Evolutionary conservation across 164 flowering plant genomes (phyloP).

Genomic region (Vitis cinerea): DNA sequence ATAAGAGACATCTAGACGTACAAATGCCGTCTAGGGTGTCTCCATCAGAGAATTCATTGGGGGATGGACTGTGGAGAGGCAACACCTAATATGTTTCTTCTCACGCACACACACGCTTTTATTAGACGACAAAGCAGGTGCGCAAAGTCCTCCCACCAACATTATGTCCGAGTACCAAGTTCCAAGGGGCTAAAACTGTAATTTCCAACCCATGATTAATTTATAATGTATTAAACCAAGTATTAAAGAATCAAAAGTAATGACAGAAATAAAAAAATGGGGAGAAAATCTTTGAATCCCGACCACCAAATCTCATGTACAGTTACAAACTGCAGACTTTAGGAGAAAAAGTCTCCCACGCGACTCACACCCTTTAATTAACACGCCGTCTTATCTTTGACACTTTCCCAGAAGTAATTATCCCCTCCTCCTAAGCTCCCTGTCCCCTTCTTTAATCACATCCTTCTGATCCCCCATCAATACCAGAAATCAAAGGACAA

Average conservation of each 20-base stretch:
- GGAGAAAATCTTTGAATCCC: slow-evolving; percentile 29
- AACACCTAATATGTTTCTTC: no score
- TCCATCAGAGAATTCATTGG: no score
- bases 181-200: not conserved
- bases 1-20: no score
- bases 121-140: no score
- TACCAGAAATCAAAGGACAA: not conserved
- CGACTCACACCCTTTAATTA: slow-evolving; percentile 16
- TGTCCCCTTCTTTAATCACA: not conserved
- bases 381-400: slow-evolving; percentile 15
- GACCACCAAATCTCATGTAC: slow-evolving; percentile 37
- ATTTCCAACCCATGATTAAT: not conserved
- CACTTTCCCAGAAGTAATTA: not conserved
- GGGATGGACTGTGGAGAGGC: no score
- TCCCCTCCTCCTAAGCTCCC: not conserved
- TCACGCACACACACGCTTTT: no score
- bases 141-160: no score
- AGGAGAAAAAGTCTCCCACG: slow-evolving; percentile 24
- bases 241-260: not conserved
- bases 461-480: not conserved
- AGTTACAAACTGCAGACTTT: slow-evolving; percentile 21
- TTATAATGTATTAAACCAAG: not conserved
- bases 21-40: no score
- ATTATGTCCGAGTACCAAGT: not conserved
- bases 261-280: slow-evolving; percentile 1